Percentiles rank a stretch among this genome's conserved stretches.
phyloP scores from a whole-genome alignment of 2,329 filamentous ascomycete genomes.

The Colletotrichum falcatum region DNA sequence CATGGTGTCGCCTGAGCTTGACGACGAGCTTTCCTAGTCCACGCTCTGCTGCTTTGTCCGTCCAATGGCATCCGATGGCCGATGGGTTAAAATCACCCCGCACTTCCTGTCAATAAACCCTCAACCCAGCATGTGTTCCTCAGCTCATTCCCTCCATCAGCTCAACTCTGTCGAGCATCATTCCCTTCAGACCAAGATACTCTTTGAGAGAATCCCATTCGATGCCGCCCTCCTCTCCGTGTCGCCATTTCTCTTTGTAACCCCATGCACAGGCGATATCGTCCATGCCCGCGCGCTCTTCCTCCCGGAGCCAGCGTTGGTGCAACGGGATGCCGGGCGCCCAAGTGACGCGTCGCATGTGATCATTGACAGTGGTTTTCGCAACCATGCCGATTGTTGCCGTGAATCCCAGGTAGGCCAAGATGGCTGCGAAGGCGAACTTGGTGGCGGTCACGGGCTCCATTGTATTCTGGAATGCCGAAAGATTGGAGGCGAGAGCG shows the following conservation, averaged over 20 bases:
- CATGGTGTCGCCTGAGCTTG: conserved; percentile 29
- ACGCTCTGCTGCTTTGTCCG: conserved; percentile 8
- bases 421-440: conserved; percentile 82
- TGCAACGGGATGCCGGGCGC: conserved; percentile 82
- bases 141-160: conserved; percentile 89
- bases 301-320: conserved; percentile 87
- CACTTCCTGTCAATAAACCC: conserved; percentile 36
- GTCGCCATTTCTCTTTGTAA: conserved; percentile 82
- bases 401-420: conserved; percentile 86
- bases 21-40: conserved; percentile 36
- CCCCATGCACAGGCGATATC: conserved; percentile 90
- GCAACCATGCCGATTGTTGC: conserved; percentile 86
- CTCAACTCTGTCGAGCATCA: conserved; percentile 90
- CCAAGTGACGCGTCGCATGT: conserved; percentile 96
- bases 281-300: conserved; percentile 89
- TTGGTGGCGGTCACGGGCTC: conserved; percentile 79
- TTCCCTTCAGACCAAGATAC: conserved; percentile 84
- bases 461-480: conserved; percentile 79
- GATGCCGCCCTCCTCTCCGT: conserved; percentile 89
- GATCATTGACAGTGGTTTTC: conserved; percentile 88
- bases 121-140: conserved; percentile 28
- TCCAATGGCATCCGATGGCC: conserved; percentile 27
- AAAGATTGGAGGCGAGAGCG: conserved; percentile 75
- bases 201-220: conserved; percentile 91
- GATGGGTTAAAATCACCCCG: conserved; percentile 19